A percentile compares a stretch with the other conserved stretches of the same genome.
Evolutionary conservation across 768 basidiomycete genomes (phyloP).

Genomic region (Suillus decipiens): DNA sequence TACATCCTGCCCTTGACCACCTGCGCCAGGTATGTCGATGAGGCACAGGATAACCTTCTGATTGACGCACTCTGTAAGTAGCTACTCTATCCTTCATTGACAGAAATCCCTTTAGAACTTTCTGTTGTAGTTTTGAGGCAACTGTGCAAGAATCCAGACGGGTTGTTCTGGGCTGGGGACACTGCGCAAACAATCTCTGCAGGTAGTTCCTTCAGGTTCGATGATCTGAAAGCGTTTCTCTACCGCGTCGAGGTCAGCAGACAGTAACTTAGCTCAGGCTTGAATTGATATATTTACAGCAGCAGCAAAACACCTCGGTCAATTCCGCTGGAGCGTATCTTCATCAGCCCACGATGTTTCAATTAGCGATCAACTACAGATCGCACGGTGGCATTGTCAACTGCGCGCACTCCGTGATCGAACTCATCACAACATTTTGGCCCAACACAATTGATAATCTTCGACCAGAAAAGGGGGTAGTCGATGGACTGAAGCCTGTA

Average conservation of each 20-base stretch:
- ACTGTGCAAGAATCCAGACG: slow-evolving; percentile 64
- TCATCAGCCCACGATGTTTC: slow-evolving; percentile 45
- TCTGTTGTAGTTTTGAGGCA: slow-evolving; percentile 52
- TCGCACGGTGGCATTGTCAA: slow-evolving; percentile 76
- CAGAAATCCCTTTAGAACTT: neutral
- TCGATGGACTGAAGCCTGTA: slow-evolving; percentile 55
- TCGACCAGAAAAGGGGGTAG: slow-evolving; percentile 53
- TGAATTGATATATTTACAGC: neutral
- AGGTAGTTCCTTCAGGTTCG: slow-evolving; percentile 71
- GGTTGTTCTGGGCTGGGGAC: slow-evolving; percentile 79
- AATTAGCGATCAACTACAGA: slow-evolving; percentile 65
- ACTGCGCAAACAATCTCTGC: slow-evolving; percentile 78
- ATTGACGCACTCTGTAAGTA: slow-evolving; percentile 60
- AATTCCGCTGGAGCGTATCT: slow-evolving; percentile 19
- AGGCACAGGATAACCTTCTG: slow-evolving; percentile 71
- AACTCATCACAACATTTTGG: slow-evolving; percentile 64
- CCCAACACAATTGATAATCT: slow-evolving; percentile 64
- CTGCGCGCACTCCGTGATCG: slow-evolving; percentile 64
- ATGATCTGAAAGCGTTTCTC: slow-evolving; percentile 69
- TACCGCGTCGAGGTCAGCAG: slow-evolving; percentile 57
- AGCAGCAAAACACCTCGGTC: slow-evolving; percentile 25
- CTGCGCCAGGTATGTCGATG: slow-evolving; percentile 63
- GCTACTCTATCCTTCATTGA: neutral
- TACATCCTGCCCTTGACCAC: neutral
- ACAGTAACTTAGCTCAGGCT: neutral